A percentile compares a stretch with the other conserved stretches of the same genome.
phyloP scores from a whole-genome alignment of 2,329 filamentous ascomycete species.

The Emergomyces pasteurianus region DNA sequence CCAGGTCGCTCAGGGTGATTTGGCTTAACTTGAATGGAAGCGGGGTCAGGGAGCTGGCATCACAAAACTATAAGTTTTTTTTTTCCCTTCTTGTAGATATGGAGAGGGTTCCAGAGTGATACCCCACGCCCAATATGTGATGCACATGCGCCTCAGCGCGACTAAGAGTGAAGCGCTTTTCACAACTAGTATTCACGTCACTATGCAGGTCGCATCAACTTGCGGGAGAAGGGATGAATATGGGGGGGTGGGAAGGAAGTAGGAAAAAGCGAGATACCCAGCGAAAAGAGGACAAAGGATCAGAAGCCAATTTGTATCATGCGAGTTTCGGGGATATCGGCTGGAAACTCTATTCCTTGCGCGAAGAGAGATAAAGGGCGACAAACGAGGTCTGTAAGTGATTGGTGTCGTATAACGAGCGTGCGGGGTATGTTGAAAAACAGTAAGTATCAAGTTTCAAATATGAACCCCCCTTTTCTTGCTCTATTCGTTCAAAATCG shows the following conservation, averaged over 20 bases:
- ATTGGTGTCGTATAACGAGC: background rate
- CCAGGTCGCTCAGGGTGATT: background rate
- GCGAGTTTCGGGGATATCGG: background rate
- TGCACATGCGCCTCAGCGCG: background rate
- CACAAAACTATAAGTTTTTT: background rate
- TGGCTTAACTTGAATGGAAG: background rate
- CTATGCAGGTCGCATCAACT: too few species aligned
- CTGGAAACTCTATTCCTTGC: background rate
- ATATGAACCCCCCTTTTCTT: background rate
- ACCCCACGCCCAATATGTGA: background rate
- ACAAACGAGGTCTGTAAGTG: background rate
- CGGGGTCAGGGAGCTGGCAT: background rate
- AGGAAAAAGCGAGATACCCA: background rate
- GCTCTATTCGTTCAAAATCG: background rate
- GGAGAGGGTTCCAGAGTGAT: background rate
- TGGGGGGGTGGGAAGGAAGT: background rate
- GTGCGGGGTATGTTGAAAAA: background rate
- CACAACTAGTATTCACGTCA: background rate
- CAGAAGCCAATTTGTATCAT: background rate
- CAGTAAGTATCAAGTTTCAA: background rate
- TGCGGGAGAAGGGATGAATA: background rate
- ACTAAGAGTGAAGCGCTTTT: background rate
- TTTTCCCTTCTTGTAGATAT: background rate
- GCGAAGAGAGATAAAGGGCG: background rate
- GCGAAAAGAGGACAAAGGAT: background rate